Evolutionary conservation across 768 basidiomycete species (phyloP).

Genomic region (Trametes coccinea): DNA sequence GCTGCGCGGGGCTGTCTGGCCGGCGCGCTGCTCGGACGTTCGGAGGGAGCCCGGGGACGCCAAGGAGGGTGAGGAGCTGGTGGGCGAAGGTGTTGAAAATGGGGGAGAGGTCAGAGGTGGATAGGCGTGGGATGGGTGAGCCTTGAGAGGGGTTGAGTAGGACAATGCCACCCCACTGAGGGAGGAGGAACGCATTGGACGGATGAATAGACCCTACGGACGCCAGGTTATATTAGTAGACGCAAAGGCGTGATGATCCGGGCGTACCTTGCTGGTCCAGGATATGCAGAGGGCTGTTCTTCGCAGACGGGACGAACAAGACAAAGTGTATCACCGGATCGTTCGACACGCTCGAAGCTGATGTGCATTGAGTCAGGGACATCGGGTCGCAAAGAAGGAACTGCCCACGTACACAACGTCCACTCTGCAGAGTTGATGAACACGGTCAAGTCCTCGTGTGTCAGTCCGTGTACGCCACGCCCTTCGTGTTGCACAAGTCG

Average conservation of each 20-base stretch:
- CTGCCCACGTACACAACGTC: conserved; percentile 71
- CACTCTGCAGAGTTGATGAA: conserved; percentile 97
- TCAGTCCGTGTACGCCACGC: conserved; percentile 54
- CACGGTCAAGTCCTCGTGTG: conserved; percentile 81
- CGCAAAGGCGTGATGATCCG: too few species aligned
- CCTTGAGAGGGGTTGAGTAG: conserved; percentile 56
- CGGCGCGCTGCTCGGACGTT: conserved; percentile 37
- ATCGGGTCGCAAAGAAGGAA: not conserved
- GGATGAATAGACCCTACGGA: conserved; percentile 46
- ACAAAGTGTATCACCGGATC: conserved; percentile 95
- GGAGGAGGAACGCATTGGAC: conserved; percentile 79
- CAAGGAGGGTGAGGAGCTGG: conserved; percentile 81
- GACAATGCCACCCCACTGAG: conserved; percentile 92
- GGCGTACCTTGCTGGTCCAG: conserved; percentile 52
- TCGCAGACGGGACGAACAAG: conserved; percentile 76
- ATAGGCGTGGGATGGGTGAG: conserved; percentile 35
- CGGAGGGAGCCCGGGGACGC: conserved; percentile 63
- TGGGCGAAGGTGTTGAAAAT: conserved; percentile 64
- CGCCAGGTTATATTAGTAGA: not conserved
- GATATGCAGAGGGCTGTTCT: conserved; percentile 71
- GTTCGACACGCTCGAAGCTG: conserved; percentile 90
- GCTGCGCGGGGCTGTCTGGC: not conserved
- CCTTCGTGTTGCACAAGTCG: conserved; percentile 34
- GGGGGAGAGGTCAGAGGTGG: conserved; percentile 45
- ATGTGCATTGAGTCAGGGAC: too few species aligned